Percentiles rank a stretch among this genome's conserved stretches.
These are phyloP conservation scores for Volvox reticuliferus DNA, from an alignment of 139 green algal species.

Conservation along the genomic window DNA sequence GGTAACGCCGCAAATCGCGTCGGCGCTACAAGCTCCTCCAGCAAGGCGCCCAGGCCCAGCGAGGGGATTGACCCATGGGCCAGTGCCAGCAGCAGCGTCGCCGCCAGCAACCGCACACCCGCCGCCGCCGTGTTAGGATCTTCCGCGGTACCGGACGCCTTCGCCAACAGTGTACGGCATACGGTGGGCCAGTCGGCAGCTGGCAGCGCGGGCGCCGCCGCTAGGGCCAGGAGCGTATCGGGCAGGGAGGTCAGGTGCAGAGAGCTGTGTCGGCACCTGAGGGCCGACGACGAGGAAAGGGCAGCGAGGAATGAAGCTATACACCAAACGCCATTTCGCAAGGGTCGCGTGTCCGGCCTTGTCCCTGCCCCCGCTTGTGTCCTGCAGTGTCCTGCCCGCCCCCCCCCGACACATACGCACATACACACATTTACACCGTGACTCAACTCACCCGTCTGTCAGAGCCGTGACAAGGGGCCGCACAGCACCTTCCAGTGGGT, in stretches of 20 bases:
- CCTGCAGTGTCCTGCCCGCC: no score
- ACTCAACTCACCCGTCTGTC: conserved; percentile 13
- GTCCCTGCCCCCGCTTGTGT: no score
- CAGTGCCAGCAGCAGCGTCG: conserved; percentile 38
- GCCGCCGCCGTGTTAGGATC: neutral
- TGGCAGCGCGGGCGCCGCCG: conserved; percentile 2
- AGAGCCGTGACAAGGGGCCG: conserved; percentile 13
- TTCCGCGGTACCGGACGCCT: neutral
- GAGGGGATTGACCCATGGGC: conserved; percentile 1
- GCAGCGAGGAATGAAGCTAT: no score
- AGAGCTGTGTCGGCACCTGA: neutral
- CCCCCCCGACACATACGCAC: no score
- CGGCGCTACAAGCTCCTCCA: conserved; percentile 36
- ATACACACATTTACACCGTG: no score
- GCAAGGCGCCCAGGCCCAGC: conserved; percentile 4
- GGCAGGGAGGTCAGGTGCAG: neutral
- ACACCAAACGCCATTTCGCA: no score
- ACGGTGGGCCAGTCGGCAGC: conserved; percentile 33
- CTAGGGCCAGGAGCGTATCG: conserved; percentile 5
- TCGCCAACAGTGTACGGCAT: conserved; percentile 7
- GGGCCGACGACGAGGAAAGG: no score
- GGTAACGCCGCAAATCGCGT: conserved; percentile 34
- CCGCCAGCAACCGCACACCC: conserved; percentile 5
- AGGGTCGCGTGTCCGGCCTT: no score
- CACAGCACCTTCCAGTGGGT: conserved; percentile 13